Conservation (phyloP, 768 basidiomycete genomes). For the Collybia mongolica region DNA sequence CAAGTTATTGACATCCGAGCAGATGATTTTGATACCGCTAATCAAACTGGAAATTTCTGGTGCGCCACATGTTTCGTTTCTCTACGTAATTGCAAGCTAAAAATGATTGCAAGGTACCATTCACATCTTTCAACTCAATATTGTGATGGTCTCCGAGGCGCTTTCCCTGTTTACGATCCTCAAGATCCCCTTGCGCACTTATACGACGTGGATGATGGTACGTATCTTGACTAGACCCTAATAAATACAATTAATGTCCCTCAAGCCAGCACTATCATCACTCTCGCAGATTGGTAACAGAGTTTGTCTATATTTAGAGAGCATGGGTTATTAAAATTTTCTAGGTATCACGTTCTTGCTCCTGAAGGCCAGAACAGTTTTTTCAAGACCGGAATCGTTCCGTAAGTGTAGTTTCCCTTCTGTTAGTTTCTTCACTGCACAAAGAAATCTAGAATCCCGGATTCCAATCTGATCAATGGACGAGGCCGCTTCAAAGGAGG, state of each 20-base stretch:
- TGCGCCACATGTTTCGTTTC: neutral
- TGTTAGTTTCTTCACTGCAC: neutral
- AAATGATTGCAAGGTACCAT: slow-evolving; percentile 28
- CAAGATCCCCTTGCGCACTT: neutral
- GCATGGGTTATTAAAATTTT: neutral
- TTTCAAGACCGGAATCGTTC: slow-evolving; percentile 4
- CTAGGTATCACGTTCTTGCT: slow-evolving; percentile 13
- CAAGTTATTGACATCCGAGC: slow-evolving; percentile 16
- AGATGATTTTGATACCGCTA: slow-evolving; percentile 33
- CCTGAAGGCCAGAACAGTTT: neutral
- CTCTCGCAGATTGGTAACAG: slow-evolving; percentile 29
- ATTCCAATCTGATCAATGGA: slow-evolving; percentile 32
- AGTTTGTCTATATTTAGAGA: neutral
- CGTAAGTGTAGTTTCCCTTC: slow-evolving; percentile 22
- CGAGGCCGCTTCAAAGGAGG: slow-evolving; percentile 38
- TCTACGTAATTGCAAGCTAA: slow-evolving; percentile 10
- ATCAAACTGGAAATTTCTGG: slow-evolving; percentile 27
- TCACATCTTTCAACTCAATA: slow-evolving; percentile 20
- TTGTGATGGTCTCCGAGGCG: neutral
- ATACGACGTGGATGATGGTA: slow-evolving; percentile 14
- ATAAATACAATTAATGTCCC: neutral
- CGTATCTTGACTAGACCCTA: neutral
- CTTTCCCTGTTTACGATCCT: neutral
- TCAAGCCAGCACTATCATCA: slow-evolving; percentile 24
- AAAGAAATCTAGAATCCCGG: neutral